Evolutionary conservation across 169 alveolate genomes (phyloP).

Genomic region (Plasmodium knowlesi): DNA sequence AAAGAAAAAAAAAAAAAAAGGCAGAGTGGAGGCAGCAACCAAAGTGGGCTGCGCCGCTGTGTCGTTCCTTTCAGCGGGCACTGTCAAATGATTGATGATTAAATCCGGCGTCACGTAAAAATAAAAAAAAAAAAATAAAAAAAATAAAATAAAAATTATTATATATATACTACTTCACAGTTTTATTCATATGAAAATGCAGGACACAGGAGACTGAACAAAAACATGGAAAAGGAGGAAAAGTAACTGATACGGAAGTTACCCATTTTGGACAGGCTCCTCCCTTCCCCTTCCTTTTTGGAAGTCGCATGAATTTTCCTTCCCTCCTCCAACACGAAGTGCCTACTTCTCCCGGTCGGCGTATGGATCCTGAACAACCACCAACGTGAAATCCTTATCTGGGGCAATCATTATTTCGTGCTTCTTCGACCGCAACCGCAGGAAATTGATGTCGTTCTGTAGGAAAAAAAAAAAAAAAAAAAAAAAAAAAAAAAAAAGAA

Average conservation of each 20-base stretch:
- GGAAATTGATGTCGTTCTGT: constrained; percentile 91
- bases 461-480: too few species aligned
- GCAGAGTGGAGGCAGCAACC: neutral
- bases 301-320: too few species aligned
- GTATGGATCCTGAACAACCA: constrained; percentile 93
- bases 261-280: neutral
- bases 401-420: constrained; percentile 97
- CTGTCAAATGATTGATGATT: too few species aligned
- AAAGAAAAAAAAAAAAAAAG: neutral
- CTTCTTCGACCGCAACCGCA: constrained; percentile 93
- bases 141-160: too few species aligned
- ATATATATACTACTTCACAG: neutral
- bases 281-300: too few species aligned
- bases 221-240: neutral
- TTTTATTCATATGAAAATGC: neutral
- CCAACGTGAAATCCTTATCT: constrained; percentile 93
- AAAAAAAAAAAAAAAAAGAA: neutral
- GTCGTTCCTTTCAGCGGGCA: neutral
- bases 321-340: neutral
- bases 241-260: neutral
- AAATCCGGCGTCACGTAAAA: neutral
- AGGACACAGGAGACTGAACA: neutral
- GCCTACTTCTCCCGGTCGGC: constrained; percentile 82
- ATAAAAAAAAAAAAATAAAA: too few species aligned
- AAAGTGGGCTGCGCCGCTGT: neutral